A percentile compares a stretch with the other conserved stretches of the same genome.
phyloP scores from a whole-genome alignment of 1,284 basidiomycete genomes.

The Rhodotorula mucilaginosa region DNA sequence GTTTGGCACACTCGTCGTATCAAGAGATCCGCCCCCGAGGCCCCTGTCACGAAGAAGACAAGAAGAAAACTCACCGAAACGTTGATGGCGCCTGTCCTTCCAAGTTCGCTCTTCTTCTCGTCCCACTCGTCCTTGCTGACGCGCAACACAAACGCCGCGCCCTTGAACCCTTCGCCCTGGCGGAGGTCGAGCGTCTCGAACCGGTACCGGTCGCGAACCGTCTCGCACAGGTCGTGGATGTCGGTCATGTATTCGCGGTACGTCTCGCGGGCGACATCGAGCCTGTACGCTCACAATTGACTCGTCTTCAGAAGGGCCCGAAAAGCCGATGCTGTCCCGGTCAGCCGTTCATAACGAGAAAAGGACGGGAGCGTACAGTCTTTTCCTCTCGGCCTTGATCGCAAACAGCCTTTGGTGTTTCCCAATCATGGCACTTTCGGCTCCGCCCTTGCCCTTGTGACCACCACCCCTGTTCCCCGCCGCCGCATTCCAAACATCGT shows the following conservation, averaged over 20 bases:
- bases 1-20: neutral
- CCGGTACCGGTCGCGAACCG: conserved; percentile 11
- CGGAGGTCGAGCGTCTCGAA: conserved; percentile 32
- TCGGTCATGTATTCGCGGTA: conserved; percentile 58
- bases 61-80: conserved; percentile 29
- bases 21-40: neutral
- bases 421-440: conserved; percentile 14
- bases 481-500: conserved; percentile 81
- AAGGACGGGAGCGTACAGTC: conserved; percentile 13
- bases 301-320: neutral
- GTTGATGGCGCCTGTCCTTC: conserved; percentile 35
- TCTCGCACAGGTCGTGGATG: conserved; percentile 32
- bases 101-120: conserved; percentile 25
- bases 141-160: conserved; percentile 35
- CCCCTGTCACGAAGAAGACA: too few species aligned
- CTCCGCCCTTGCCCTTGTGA: conserved; percentile 7
- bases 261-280: conserved; percentile 89
- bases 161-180: conserved; percentile 13
- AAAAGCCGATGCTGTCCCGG: neutral
- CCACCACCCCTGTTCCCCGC: neutral
- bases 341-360: neutral
- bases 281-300: conserved; percentile 59
- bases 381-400: conserved; percentile 40
- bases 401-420: conserved; percentile 39
- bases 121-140: conserved; percentile 32